A percentile compares a stretch with the other conserved stretches of the same genome.
phyloP scores from a whole-genome alignment of 2,329 filamentous ascomycete species.

The Chaetomiaceae sp. region DNA sequence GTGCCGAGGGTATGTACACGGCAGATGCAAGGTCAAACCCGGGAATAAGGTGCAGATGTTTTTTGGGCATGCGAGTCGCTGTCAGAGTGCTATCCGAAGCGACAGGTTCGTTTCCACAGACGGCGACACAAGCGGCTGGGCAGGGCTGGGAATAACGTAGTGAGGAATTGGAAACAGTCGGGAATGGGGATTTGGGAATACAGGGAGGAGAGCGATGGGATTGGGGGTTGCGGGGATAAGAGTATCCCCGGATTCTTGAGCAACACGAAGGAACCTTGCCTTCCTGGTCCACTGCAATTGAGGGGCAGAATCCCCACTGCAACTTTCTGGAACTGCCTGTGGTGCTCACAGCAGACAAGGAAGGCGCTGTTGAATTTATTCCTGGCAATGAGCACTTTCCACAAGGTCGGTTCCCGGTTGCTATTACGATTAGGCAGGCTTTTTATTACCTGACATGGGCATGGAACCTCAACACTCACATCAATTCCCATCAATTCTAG shows the following conservation, averaged over 20 bases:
- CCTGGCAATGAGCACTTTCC: too few relatives aligned
- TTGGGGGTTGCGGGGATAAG: conserved; percentile 13
- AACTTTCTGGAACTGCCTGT: too few relatives aligned
- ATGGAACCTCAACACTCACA: too few relatives aligned
- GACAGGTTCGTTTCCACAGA: not conserved
- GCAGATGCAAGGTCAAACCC: not conserved
- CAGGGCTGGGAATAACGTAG: conserved; percentile 19
- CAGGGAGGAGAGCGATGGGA: not conserved
- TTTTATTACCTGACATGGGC: too few relatives aligned
- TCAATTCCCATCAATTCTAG: too few relatives aligned
- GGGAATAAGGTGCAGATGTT: conserved; percentile 10
- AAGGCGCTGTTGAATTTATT: too few relatives aligned
- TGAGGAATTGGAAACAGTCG: conserved; percentile 12
- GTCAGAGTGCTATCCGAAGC: not conserved
- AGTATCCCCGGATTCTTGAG: not conserved
- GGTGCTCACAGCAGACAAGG: too few relatives aligned
- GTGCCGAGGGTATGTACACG: not conserved
- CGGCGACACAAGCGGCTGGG: conserved; percentile 20
- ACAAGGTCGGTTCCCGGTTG: too few relatives aligned
- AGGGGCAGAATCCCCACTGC: too few relatives aligned
- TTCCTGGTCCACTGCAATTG: conserved; percentile 5
- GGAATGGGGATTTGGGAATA: conserved; percentile 12
- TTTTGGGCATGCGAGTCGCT: not conserved
- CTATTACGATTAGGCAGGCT: too few relatives aligned
- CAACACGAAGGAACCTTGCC: too few relatives aligned